Evolutionary conservation across 2,329 filamentous ascomycete species (phyloP).

Genomic region (Calonectria henricotiae): DNA sequence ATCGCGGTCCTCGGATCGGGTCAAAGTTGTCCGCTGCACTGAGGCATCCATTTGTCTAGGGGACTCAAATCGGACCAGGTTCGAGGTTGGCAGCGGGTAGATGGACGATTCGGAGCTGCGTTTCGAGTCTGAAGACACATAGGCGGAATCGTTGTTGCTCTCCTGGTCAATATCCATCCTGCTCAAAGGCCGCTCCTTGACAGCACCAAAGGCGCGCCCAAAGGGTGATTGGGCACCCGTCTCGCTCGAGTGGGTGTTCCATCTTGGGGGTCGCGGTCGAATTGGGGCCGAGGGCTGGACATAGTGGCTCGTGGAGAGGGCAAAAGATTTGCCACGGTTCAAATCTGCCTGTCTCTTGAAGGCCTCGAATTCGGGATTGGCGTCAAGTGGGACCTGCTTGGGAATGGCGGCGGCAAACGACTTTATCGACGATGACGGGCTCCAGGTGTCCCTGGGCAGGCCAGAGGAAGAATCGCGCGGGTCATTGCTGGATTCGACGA

Average conservation of each 20-base stretch:
- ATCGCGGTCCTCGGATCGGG: conserved; percentile 68
- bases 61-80: conserved; percentile 63
- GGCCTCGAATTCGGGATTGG: conserved; percentile 87
- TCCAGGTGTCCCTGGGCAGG: conserved; percentile 82
- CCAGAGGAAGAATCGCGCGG: conserved; percentile 77
- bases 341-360: conserved; percentile 83
- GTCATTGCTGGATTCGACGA: conserved; percentile 75
- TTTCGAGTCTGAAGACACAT: conserved; percentile 71
- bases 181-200: conserved; percentile 46
- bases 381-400: conserved; percentile 79
- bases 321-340: conserved; percentile 67
- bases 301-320: conserved; percentile 66
- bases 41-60: conserved; percentile 55
- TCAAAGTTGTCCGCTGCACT: conserved; percentile 54
- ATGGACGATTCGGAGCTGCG: conserved; percentile 68
- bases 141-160: conserved; percentile 68
- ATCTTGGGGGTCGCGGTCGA: conserved; percentile 64
- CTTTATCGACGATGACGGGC: conserved; percentile 79
- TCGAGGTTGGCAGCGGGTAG: conserved; percentile 60
- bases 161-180: conserved; percentile 66
- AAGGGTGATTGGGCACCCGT: conserved; percentile 58
- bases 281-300: conserved; percentile 54
- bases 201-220: conserved; percentile 45
- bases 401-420: conserved; percentile 80
- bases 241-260: conserved; percentile 67